Conservation (phyloP, 768 basidiomycete species). For the Boletus patriciae region DNA sequence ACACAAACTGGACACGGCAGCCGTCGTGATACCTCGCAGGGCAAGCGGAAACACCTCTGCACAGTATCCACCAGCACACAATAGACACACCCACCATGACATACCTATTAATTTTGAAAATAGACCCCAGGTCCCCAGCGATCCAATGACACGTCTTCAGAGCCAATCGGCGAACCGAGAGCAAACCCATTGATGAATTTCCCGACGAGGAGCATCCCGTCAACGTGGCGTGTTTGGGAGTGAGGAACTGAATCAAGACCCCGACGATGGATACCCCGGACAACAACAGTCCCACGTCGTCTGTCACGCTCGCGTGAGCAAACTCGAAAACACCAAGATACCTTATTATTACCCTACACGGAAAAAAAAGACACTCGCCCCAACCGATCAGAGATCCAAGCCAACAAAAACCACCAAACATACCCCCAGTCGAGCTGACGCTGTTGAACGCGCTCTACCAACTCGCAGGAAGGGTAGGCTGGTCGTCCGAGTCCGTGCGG, state of each 20-base stretch:
- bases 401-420: constrained; percentile 29
- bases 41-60: constrained; percentile 32
- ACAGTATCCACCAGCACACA: constrained; percentile 25
- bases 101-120: too few relatives aligned
- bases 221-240: constrained; percentile 23
- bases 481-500: constrained; percentile 12
- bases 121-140: too few relatives aligned
- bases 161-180: constrained; percentile 13
- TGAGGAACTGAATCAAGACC: constrained; percentile 27
- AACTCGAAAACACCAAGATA: too few relatives aligned
- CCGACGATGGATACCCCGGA: constrained; percentile 21
- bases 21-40: constrained; percentile 26
- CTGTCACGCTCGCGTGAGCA: constrained; percentile 5
- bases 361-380: constrained; percentile 9
- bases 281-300: constrained; percentile 25
- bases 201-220: constrained; percentile 26
- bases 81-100: constrained; percentile 20
- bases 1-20: constrained; percentile 10
- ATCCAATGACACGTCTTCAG: not conserved
- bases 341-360: too few relatives aligned
- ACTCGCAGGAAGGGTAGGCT: constrained; percentile 22
- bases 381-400: constrained; percentile 23
- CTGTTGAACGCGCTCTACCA: constrained; percentile 33
- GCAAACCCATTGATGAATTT: constrained; percentile 30
- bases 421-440: constrained; percentile 25